A percentile compares a stretch with the other conserved stretches of the same genome.
These are phyloP conservation scores for Bisporella sp. DNA, from an alignment of 2,329 filamentous ascomycete genomes.

Conservation along the genomic window DNA sequence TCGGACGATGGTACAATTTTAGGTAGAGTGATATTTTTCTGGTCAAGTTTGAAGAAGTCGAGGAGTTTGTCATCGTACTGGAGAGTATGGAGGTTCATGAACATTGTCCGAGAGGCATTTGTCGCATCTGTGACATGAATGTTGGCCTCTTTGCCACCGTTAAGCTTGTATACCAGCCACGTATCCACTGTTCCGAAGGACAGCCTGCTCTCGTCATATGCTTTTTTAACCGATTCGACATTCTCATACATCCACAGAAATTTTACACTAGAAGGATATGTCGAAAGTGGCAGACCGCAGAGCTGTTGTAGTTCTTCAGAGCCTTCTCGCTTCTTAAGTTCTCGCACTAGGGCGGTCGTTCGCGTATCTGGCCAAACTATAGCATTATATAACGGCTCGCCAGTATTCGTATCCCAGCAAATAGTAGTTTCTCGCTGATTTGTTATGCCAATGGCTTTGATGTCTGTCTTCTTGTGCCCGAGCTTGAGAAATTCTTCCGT, in stretches of 20 bases:
- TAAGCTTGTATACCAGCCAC: constrained; percentile 75
- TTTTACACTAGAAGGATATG: constrained; percentile 75
- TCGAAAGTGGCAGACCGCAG: constrained; percentile 73
- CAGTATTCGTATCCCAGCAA: constrained; percentile 71
- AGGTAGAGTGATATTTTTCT: constrained; percentile 63
- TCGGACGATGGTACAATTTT: constrained; percentile 71
- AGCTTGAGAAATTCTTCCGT: constrained; percentile 60
- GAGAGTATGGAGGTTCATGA: constrained; percentile 73
- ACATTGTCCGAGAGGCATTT: constrained; percentile 83
- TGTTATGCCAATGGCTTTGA: constrained; percentile 68
- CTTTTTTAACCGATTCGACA: constrained; percentile 56
- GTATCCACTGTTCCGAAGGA: constrained; percentile 77
- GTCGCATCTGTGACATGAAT: constrained; percentile 71
- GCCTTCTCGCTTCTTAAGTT: constrained; percentile 60
- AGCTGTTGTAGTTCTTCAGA: constrained; percentile 59
- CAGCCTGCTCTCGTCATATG: constrained; percentile 64
- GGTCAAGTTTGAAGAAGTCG: constrained; percentile 68
- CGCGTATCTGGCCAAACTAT: constrained; percentile 85
- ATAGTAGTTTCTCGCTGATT: constrained; percentile 63
- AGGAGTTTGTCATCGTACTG: constrained; percentile 68
- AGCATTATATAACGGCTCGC: constrained; percentile 71
- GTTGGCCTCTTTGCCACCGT: constrained; percentile 59
- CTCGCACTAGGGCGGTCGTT: constrained; percentile 62
- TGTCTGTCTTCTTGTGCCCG: constrained; percentile 60
- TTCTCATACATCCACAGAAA: constrained; percentile 71